These are phyloP conservation scores for Blumeria graminis DNA, from an alignment of 2,329 filamentous ascomycete species.

Conservation along the genomic window DNA sequence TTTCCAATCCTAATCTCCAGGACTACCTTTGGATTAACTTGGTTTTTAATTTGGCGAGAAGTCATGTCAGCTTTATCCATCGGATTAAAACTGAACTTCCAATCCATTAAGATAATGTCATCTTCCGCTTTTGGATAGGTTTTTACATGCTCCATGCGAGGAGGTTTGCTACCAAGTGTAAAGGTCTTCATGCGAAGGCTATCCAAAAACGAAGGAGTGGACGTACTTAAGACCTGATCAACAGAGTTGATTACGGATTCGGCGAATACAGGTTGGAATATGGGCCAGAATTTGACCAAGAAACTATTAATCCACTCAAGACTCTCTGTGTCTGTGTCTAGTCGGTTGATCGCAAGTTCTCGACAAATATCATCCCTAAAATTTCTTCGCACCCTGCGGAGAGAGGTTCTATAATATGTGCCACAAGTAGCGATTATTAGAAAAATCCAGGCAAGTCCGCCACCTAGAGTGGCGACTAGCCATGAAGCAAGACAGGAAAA, in stretches of 20 bases:
- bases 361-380: slow-evolving; percentile 85
- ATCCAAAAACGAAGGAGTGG: slow-evolving; percentile 79
- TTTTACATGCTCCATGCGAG: slow-evolving; percentile 91
- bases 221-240: slow-evolving; percentile 81
- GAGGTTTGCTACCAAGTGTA: slow-evolving; percentile 81
- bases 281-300: slow-evolving; percentile 96
- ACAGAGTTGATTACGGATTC: slow-evolving; percentile 83
- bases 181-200: slow-evolving; percentile 86
- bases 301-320: slow-evolving; percentile 99
- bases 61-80: slow-evolving; percentile 89
- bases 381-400: slow-evolving; percentile 80
- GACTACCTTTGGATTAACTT: slow-evolving; percentile 90
- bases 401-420: slow-evolving; percentile 90
- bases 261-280: slow-evolving; percentile 83
- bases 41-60: slow-evolving; percentile 68
- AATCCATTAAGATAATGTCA: slow-evolving; percentile 94
- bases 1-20: slow-evolving; percentile 89
- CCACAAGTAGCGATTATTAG: slow-evolving; percentile 78
- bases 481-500: slow-evolving; percentile 82
- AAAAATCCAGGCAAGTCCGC: slow-evolving; percentile 79
- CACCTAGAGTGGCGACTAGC: slow-evolving; percentile 71
- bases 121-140: slow-evolving; percentile 91
- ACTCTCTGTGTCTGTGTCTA: slow-evolving; percentile 79
- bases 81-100: slow-evolving; percentile 98
- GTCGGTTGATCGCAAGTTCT: slow-evolving; percentile 62